Evolutionary conservation across 306 rosid genomes (phyloP).

Genomic region (Fagus crenata): DNA sequence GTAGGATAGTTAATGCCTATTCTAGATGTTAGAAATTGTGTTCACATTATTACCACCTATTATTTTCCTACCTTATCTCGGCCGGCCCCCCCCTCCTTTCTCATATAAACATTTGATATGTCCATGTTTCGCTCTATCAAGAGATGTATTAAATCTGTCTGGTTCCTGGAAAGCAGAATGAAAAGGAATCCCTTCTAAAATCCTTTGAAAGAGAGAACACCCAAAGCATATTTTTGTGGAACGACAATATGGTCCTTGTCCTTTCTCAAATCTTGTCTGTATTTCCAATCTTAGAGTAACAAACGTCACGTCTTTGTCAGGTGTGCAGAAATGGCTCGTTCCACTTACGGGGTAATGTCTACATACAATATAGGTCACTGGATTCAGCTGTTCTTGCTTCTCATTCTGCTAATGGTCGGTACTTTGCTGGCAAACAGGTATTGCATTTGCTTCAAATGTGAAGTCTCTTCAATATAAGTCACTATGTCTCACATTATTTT

Average conservation of each 20-base stretch:
- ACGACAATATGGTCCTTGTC: not conserved
- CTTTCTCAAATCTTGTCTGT: not conserved
- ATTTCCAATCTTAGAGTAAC: constrained; percentile 23
- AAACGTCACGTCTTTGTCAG: constrained; percentile 45
- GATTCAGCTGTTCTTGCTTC: constrained; percentile 79
- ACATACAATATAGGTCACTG: constrained; percentile 64
- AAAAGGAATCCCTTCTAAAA: not conserved
- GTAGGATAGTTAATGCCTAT: not conserved
- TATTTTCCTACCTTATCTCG: too few species aligned
- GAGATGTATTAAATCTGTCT: not conserved
- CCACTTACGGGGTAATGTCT: constrained; percentile 94
- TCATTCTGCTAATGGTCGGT: constrained; percentile 67
- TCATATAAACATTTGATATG: too few species aligned
- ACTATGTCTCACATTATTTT: too few species aligned
- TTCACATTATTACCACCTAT: too few species aligned
- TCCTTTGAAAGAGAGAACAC: not conserved
- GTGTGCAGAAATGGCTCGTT: constrained; percentile 92
- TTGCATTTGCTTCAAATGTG: constrained; percentile 5
- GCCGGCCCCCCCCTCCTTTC: too few species aligned
- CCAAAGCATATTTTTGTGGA: not conserved
- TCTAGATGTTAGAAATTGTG: not conserved
- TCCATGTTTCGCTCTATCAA: not conserved
- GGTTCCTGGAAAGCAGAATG: not conserved
- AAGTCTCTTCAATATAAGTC: not conserved
- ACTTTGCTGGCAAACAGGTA: constrained; percentile 93